Evolutionary conservation across 768 basidiomycete species (phyloP).

Genomic region (Candolleomyces eurysporus): DNA sequence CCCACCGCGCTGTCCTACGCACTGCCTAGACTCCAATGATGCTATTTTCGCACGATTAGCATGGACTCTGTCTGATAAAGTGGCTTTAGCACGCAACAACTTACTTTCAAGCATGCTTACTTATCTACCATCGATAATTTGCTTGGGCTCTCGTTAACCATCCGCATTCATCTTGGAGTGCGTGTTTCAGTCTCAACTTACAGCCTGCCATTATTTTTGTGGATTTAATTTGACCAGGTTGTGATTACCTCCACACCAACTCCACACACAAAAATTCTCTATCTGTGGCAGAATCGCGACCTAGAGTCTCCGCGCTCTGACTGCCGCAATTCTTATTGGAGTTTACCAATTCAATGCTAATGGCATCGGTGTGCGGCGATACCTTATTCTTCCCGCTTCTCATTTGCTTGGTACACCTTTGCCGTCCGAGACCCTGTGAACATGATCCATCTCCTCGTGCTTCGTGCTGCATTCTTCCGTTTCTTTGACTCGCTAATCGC

Average conservation of each 20-base stretch:
- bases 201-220: not conserved
- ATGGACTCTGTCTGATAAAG: no score
- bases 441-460: no score
- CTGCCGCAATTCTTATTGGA: conserved; percentile 81
- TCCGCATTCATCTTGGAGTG: conserved; percentile 96
- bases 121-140: conserved; percentile 95
- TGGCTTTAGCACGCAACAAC: no score
- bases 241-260: conserved; percentile 87
- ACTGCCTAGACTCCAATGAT: no score
- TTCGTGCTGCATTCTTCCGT: no score
- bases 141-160: conserved; percentile 81
- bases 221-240: conserved; percentile 64
- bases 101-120: no score
- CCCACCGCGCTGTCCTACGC: no score
- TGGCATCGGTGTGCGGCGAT: conserved; percentile 76
- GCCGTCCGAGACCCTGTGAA: no score
- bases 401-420: no score
- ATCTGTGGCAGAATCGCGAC: conserved; percentile 59
- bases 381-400: not conserved
- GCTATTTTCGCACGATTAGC: no score
- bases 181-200: conserved; percentile 23
- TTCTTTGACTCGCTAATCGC: no score
- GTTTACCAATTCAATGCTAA: conserved; percentile 99
- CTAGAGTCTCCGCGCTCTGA: conserved; percentile 77
- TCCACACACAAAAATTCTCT: conserved; percentile 92